Base-by-base conservation (phyloP, 495 filamentous ascomycete genomes). In the Xylaria flabelliformis region DNA sequence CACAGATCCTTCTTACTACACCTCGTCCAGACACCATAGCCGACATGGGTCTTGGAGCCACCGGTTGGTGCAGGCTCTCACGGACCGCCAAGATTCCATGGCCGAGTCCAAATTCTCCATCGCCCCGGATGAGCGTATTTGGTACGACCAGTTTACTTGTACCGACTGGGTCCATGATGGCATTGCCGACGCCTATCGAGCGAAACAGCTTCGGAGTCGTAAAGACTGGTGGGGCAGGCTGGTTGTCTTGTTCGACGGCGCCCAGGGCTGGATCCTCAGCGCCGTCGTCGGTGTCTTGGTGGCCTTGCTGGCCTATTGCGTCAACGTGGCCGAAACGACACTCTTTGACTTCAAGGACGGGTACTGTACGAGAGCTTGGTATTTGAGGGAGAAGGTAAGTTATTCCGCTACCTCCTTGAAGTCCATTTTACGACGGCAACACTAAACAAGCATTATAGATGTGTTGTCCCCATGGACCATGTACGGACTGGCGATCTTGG, bases 161-260 rank as follows among this genome's bases (percentile, higher is more conserved):
- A 98, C 95, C 75, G 96, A 99, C 80, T 98, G 95, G 96, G 96
- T 99, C 9, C 94, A 97, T 77, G 96, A 99, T 76, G 96, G 93
- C 79, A 97, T 98, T 73, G 94, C 95, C 76, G 96, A 99, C 81
- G 93, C 94, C 55, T 92, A 91, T 67, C 91, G 96, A 56, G 89
- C 97, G 48, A 97, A 95, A 74, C 90, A 90, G 61, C 86, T 98
- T 36, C 88, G 94, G 56, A 89, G 86, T 72, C 86, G 95, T 7
- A 97, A 93, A 81, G 96, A 95, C 79, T 85, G 97, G 59, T 91
- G 92, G 70, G 96, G 95, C 7, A 90, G 93, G 51, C 74, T 97
- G 29, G 81, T 89, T 48, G 88, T 92, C 2, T 87, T 91, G 82
- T 92, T 97, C 67, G 96, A 99, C 78, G 91, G 94, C 51, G 90